These are phyloP conservation scores for Penicillium crystallinum DNA, from an alignment of 495 filamentous ascomycete genomes.

Conservation along the genomic window DNA sequence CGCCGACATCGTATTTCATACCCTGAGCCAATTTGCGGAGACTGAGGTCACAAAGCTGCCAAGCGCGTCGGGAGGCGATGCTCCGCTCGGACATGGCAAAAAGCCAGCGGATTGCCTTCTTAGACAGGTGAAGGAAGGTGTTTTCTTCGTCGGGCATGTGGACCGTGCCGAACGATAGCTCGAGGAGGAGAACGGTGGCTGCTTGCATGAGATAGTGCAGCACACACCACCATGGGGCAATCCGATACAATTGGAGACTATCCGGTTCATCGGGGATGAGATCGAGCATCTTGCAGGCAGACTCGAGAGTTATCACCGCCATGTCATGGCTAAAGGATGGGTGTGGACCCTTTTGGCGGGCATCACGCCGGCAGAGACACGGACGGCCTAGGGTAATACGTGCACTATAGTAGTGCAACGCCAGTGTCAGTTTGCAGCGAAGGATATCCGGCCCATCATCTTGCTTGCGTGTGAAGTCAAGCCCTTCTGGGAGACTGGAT, in stretches of 20 bases:
- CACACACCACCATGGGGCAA: conserved; percentile 60
- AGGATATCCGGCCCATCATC: conserved; percentile 30
- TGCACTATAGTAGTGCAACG: conserved; percentile 56
- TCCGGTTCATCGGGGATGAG: conserved; percentile 48
- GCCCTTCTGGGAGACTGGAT: conserved; percentile 42
- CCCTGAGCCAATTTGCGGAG: conserved; percentile 37
- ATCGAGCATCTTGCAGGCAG: conserved; percentile 49
- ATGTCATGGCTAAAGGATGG: conserved; percentile 51
- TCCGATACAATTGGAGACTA: conserved; percentile 45
- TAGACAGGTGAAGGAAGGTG: conserved; percentile 42
- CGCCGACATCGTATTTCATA: conserved; percentile 39
- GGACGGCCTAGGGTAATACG: conserved; percentile 59
- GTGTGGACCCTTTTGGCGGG: conserved; percentile 29
- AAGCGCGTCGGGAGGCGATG: conserved; percentile 52
- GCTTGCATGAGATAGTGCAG: conserved; percentile 65
- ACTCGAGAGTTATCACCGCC: conserved; percentile 50
- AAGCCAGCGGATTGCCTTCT: conserved; percentile 53
- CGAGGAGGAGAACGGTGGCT: conserved; percentile 54
- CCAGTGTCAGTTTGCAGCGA: conserved; percentile 44
- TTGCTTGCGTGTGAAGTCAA: conserved; percentile 43
- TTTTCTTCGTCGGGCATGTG: conserved; percentile 51
- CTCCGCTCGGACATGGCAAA: conserved; percentile 49
- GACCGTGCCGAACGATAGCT: conserved; percentile 52
- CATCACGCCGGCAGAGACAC: conserved; percentile 57
- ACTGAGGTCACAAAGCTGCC: conserved; percentile 48